phyloP scores from a whole-genome alignment of 805 yeast species.

The Suhomyces sp. region DNA sequence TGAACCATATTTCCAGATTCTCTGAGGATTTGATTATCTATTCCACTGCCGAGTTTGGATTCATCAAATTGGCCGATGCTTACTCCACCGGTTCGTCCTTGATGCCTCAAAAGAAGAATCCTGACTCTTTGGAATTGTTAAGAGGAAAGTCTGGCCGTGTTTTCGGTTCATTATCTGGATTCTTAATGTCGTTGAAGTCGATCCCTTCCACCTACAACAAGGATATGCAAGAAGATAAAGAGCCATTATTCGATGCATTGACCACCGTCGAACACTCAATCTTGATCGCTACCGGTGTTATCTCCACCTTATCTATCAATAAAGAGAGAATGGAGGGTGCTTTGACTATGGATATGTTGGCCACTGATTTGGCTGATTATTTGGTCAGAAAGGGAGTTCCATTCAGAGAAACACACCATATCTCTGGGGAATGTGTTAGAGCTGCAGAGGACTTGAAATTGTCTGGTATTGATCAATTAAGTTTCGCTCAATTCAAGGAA shows the following conservation, averaged over 20 bases:
- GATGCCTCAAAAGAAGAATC: conserved; percentile 99
- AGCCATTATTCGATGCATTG: conserved; percentile 92
- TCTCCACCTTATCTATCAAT: conserved; percentile 78
- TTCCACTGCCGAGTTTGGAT: conserved; percentile 97
- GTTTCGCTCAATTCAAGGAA: conserved; percentile 70
- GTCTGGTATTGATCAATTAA: conserved; percentile 82
- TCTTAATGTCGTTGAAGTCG: conserved; percentile 94
- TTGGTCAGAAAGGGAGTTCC: conserved; percentile 98
- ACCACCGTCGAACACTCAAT: conserved; percentile 92
- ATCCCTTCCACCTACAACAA: conserved; percentile 97
- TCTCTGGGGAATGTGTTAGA: conserved; percentile 96
- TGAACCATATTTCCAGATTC: conserved; percentile 93
- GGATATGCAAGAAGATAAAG: conserved; percentile 99
- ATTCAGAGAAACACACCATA: conserved; percentile 98
- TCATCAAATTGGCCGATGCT: conserved; percentile 90
- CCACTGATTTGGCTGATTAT: conserved; percentile 97
- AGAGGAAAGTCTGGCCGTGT: conserved; percentile 98
- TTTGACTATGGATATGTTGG: conserved; percentile 97
- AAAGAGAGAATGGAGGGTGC: conserved; percentile 79
- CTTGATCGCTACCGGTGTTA: conserved; percentile 92
- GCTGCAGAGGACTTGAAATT: conserved; percentile 75
- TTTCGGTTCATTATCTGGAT: conserved; percentile 92
- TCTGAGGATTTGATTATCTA: conserved; percentile 94
- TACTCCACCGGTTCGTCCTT: conserved; percentile 97
- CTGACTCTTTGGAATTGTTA: conserved; percentile 90